These are phyloP conservation scores for Metschnikowia colocasiae DNA, from an alignment of 805 yeast species.

Conservation along the genomic window DNA sequence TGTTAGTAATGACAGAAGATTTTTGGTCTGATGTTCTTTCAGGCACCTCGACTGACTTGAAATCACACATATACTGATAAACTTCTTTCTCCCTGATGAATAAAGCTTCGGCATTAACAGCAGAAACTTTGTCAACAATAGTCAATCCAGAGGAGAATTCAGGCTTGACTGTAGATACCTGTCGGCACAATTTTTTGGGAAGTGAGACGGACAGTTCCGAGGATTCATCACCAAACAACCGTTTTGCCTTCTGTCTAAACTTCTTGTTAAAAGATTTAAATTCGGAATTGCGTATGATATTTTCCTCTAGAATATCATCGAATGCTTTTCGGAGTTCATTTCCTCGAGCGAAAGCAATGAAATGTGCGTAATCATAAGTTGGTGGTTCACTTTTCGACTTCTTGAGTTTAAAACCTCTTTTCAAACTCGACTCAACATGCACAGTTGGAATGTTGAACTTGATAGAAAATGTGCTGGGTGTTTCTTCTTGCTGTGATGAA, in stretches of 20 bases:
- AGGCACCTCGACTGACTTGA: not conserved
- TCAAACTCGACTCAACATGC: slow-evolving; percentile 4
- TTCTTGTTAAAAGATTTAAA: slow-evolving; percentile 1
- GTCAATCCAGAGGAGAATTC: slow-evolving; percentile 12
- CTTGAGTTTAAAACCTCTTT: slow-evolving; percentile 1
- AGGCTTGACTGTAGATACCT: slow-evolving; percentile 15
- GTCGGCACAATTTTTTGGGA: not conserved
- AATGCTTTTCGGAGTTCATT: slow-evolving; percentile 39
- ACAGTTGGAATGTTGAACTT: slow-evolving; percentile 40
- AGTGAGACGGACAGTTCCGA: slow-evolving; percentile 2
- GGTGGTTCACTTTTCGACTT: not conserved
- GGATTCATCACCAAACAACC: slow-evolving; percentile 9
- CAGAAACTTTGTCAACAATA: slow-evolving; percentile 15
- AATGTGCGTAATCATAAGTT: slow-evolving; percentile 35
- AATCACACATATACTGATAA: not conserved
- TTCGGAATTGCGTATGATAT: slow-evolving; percentile 2
- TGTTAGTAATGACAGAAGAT: not conserved
- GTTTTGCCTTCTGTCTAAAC: slow-evolving; percentile 5
- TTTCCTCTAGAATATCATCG: slow-evolving; percentile 22
- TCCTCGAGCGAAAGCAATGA: slow-evolving; percentile 61
- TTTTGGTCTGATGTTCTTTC: not conserved
- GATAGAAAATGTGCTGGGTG: slow-evolving; percentile 44
- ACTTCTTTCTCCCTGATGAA: slow-evolving; percentile 6
- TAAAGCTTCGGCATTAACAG: slow-evolving; percentile 11
- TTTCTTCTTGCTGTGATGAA: slow-evolving; percentile 18